These are phyloP conservation scores for Blastomyces gilchristii DNA, from an alignment of 2,329 filamentous ascomycete species.

Conservation along the genomic window DNA sequence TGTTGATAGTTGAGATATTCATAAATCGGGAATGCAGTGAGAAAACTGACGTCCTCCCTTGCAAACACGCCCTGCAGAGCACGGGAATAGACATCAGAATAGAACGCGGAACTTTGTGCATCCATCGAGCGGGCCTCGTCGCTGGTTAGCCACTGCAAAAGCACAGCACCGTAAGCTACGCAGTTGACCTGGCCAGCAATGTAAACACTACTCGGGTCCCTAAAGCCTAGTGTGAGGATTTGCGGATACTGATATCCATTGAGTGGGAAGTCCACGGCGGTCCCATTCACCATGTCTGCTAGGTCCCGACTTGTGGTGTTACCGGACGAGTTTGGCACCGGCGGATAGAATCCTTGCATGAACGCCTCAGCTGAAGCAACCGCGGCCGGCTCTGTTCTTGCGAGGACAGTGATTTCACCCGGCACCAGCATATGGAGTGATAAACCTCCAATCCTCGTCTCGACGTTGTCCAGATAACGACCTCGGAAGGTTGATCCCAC, in stretches of 20 bases:
- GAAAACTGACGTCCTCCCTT: slow-evolving; percentile 36
- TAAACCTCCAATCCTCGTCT: slow-evolving; percentile 37
- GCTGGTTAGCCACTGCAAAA: slow-evolving; percentile 34
- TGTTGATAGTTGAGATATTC: slow-evolving; percentile 48
- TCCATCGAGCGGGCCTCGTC: slow-evolving; percentile 33
- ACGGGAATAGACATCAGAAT: slow-evolving; percentile 35
- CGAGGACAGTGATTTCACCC: slow-evolving; percentile 39
- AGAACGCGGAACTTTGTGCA: slow-evolving; percentile 34
- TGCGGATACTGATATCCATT: slow-evolving; percentile 49
- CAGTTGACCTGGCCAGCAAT: slow-evolving; percentile 42
- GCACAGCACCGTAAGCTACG: slow-evolving; percentile 27
- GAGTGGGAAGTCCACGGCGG: slow-evolving; percentile 39
- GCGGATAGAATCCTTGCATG: slow-evolving; percentile 52
- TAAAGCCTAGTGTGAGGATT: slow-evolving; percentile 35
- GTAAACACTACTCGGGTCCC: slow-evolving; percentile 43
- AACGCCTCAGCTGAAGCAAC: slow-evolving; percentile 49
- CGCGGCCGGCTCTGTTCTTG: slow-evolving; percentile 40
- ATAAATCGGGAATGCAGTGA: slow-evolving; percentile 44
- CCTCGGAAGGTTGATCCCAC: slow-evolving; percentile 43
- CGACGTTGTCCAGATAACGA: slow-evolving; percentile 39
- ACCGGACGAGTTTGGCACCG: slow-evolving; percentile 28
- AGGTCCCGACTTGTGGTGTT: slow-evolving; percentile 26
- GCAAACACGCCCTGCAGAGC: slow-evolving; percentile 37
- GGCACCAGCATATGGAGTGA: slow-evolving; percentile 36
- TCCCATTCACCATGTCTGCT: slow-evolving; percentile 39